Evolutionary conservation across 768 basidiomycete genomes (phyloP).

Genomic region (Suillus luteus): DNA sequence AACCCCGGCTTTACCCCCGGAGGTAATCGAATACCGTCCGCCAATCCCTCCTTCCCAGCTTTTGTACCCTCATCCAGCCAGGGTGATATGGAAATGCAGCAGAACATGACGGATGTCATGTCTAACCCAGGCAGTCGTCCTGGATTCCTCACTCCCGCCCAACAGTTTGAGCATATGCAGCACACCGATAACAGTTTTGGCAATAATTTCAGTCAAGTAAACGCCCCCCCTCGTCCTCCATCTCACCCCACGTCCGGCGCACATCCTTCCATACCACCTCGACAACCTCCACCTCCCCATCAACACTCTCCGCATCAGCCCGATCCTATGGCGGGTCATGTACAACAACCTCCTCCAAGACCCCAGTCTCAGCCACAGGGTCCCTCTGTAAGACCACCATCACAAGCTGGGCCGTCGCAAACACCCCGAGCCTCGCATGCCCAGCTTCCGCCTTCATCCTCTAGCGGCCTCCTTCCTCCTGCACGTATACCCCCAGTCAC

Average conservation of each 20-base stretch:
- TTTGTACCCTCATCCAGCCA: conserved; percentile 52
- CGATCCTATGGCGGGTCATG: conserved; percentile 46
- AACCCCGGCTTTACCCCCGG: conserved; percentile 33
- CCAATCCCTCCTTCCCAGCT: conserved; percentile 43
- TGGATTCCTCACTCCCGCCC: conserved; percentile 58
- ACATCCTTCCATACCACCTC: conserved; percentile 33
- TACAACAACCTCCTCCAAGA: conserved; percentile 43
- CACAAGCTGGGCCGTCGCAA: conserved; percentile 48
- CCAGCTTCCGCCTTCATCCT: conserved; percentile 35
- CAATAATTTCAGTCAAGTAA: conserved; percentile 41
- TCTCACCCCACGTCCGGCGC: conserved; percentile 39
- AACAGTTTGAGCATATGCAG: conserved; percentile 62
- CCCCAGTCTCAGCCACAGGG: conserved; percentile 64
- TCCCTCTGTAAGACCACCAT: conserved; percentile 50
- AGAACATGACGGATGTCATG: conserved; percentile 41
- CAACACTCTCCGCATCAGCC: conserved; percentile 50
- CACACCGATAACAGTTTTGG: conserved; percentile 34
- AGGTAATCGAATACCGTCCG: conserved; percentile 37
- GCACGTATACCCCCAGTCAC: conserved; percentile 39
- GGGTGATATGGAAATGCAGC: conserved; percentile 46
- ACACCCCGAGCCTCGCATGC: conserved; percentile 47
- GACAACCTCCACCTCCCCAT: conserved; percentile 37
- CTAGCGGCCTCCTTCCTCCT: conserved; percentile 23
- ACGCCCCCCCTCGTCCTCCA: conserved; percentile 44
- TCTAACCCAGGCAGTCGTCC: conserved; percentile 37